These are phyloP conservation scores for Curvularia sp. DNA, from an alignment of 2,329 filamentous ascomycete genomes.

Conservation along the genomic window DNA sequence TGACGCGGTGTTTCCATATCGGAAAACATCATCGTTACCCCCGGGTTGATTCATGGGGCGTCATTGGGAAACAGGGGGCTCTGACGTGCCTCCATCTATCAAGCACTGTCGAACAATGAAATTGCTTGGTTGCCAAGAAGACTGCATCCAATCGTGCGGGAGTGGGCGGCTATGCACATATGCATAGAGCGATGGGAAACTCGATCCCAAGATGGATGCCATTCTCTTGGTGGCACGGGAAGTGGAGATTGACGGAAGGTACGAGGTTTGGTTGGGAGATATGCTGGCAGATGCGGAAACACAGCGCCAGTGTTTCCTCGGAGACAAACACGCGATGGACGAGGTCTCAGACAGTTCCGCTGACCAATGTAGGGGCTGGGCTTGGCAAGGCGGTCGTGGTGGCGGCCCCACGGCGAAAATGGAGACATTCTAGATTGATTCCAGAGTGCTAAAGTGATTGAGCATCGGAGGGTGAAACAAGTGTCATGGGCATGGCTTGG, in stretches of 20 bases:
- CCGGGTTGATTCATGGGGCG: neutral
- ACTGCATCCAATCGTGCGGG: neutral
- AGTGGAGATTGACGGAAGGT: neutral
- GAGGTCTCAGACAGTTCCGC: neutral
- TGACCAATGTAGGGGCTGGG: neutral
- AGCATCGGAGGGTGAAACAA: slow-evolving; percentile 20
- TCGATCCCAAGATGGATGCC: neutral
- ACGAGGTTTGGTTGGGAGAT: neutral
- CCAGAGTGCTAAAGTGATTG: slow-evolving; percentile 10
- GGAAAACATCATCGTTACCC: neutral
- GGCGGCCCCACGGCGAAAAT: neutral
- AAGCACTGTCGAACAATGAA: neutral
- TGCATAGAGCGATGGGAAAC: neutral
- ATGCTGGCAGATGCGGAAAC: neutral
- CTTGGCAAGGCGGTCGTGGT: neutral
- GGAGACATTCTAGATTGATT: neutral
- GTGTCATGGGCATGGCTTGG: slow-evolving; percentile 21
- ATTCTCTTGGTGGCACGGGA: neutral
- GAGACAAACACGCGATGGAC: neutral
- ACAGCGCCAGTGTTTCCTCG: neutral
- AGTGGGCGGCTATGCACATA: neutral
- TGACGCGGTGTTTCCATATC: neutral
- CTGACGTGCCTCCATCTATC: neutral
- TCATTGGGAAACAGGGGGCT: neutral
- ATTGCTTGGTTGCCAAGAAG: neutral